Evolutionary conservation across 2,329 filamentous ascomycete genomes (phyloP).

Genomic region (Fusarium irregulare): DNA sequence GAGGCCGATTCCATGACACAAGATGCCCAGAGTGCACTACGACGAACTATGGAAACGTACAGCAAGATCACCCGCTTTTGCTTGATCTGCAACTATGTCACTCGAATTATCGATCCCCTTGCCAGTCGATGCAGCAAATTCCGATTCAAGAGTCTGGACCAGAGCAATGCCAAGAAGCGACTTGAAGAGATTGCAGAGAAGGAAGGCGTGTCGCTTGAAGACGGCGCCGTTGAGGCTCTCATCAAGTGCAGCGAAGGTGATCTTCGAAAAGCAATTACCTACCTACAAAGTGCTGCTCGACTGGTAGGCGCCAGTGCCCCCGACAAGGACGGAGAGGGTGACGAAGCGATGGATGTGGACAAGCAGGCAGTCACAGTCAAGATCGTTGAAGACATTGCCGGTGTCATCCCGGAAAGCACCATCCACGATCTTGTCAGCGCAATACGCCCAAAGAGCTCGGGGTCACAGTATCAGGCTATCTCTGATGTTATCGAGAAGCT

Average conservation of each 20-base stretch:
- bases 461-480: constrained; percentile 76
- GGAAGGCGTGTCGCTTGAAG: constrained; percentile 80
- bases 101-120: constrained; percentile 95
- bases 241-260: constrained; percentile 93
- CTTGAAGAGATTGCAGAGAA: constrained; percentile 83
- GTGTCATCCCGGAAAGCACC: constrained; percentile 84
- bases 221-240: constrained; percentile 83
- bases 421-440: constrained; percentile 77
- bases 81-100: constrained; percentile 98
- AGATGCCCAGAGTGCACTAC: constrained; percentile 91
- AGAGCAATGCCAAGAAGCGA: constrained; percentile 81
- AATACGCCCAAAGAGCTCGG: constrained; percentile 76
- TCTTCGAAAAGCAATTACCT: constrained; percentile 95
- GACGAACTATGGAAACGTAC: constrained; percentile 98
- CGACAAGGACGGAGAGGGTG: constrained; percentile 62
- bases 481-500: constrained; percentile 87
- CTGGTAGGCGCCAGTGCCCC: constrained; percentile 76
- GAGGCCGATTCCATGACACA: constrained; percentile 99
- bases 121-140: constrained; percentile 96
- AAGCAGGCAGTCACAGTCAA: constrained; percentile 76
- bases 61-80: constrained; percentile 97
- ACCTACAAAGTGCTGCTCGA: constrained; percentile 91
- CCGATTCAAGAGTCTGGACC: constrained; percentile 94
- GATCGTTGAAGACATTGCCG: constrained; percentile 93
- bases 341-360: constrained; percentile 71